Conservation (phyloP, 768 basidiomycete species). For the Asterophora lycoperdoides region DNA sequence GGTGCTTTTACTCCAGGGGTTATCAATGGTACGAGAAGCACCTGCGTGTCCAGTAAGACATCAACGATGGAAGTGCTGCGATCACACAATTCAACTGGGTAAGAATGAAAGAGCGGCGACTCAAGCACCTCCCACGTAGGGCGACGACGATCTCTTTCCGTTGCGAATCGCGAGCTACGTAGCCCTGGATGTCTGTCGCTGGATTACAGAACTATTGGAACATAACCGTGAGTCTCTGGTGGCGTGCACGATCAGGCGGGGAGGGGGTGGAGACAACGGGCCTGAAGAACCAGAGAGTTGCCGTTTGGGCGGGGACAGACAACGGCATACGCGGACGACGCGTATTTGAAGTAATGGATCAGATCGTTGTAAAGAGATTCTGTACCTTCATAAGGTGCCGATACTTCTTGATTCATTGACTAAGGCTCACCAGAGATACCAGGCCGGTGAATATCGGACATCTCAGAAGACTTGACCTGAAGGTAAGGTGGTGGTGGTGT, state of each 20-base stretch:
- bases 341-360: constrained; percentile 52
- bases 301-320: constrained; percentile 50
- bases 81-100: neutral
- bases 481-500: too few relatives aligned
- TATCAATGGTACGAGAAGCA: constrained; percentile 40
- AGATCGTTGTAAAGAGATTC: constrained; percentile 40
- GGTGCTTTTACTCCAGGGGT: constrained; percentile 41
- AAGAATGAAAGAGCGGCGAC: neutral
- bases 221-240: neutral
- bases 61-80: constrained; percentile 39
- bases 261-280: constrained; percentile 7
- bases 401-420: neutral
- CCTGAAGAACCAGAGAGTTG: constrained; percentile 36
- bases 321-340: constrained; percentile 43
- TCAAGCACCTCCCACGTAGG: constrained; percentile 44
- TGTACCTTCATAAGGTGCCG: constrained; percentile 11
- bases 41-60: constrained; percentile 37
- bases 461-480: too few relatives aligned
- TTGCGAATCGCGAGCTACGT: constrained; percentile 43
- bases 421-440: neutral
- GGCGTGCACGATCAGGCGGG: neutral
- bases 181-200: constrained; percentile 43
- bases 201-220: constrained; percentile 35
- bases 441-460: neutral
- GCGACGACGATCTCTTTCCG: constrained; percentile 46